Conservation (phyloP, 164 flowering plant genomes). For the Malania oleifera region DNA sequence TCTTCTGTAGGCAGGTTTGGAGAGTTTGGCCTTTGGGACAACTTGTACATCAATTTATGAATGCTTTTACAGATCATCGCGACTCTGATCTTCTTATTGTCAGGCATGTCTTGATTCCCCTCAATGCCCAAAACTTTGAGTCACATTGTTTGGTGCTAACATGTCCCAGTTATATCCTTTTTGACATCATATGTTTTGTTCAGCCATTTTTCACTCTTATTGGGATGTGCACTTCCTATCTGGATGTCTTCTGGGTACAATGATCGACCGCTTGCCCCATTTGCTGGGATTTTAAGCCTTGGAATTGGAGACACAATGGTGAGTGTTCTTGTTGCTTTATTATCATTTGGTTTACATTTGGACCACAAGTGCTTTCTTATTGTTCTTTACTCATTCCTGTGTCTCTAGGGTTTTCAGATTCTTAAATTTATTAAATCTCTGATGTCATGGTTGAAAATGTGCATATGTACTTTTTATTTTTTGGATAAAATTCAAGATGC, state of each 20-base stretch:
- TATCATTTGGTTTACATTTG: background rate
- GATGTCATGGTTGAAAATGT: background rate
- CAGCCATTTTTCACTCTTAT: slow-evolving; percentile 92
- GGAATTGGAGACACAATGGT: slow-evolving; percentile 99
- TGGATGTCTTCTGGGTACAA: slow-evolving; percentile 90
- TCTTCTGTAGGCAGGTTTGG: slow-evolving; percentile 67
- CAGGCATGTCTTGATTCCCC: slow-evolving; percentile 39
- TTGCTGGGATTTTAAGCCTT: slow-evolving; percentile 96
- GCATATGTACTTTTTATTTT: background rate
- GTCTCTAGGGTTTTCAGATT: background rate
- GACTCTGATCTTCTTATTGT: slow-evolving; percentile 91
- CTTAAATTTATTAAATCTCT: background rate
- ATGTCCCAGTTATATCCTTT: slow-evolving; percentile 5
- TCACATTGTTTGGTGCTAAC: slow-evolving; percentile 4
- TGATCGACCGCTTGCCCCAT: slow-evolving; percentile 94
- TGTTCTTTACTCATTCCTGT: background rate
- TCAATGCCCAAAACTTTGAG: background rate
- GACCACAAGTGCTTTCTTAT: background rate
- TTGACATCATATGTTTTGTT: slow-evolving; percentile 9
- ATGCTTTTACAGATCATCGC: slow-evolving; percentile 97
- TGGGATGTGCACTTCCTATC: slow-evolving; percentile 99
- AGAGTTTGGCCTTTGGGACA: slow-evolving; percentile 88
- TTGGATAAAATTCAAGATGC: background rate
- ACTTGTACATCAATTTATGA: slow-evolving; percentile 82
- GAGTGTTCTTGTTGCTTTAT: slow-evolving; percentile 16